Conservation (phyloP, 768 basidiomycete genomes). For the Panellus pusillus region DNA sequence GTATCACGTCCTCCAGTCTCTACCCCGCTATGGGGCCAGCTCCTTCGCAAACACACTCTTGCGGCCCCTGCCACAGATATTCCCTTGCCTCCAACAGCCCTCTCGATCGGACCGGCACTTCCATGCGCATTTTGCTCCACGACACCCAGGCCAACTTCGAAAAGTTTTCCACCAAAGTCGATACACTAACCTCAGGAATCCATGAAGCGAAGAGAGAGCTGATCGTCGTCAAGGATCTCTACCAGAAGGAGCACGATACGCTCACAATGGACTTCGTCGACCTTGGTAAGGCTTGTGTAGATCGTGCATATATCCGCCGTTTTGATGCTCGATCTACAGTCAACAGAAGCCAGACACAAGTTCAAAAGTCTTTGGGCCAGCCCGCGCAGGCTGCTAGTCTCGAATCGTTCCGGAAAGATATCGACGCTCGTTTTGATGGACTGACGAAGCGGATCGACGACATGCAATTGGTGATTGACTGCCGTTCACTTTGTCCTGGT, state of each 20-base stretch:
- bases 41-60: slow-evolving; percentile 46
- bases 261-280: slow-evolving; percentile 56
- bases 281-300: slow-evolving; percentile 43
- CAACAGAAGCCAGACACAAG: slow-evolving; percentile 60
- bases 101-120: slow-evolving; percentile 64
- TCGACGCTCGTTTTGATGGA: slow-evolving; percentile 43
- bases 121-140: slow-evolving; percentile 70
- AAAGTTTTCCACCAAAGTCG: slow-evolving; percentile 59
- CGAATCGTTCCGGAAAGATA: slow-evolving; percentile 40
- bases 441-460: slow-evolving; percentile 58
- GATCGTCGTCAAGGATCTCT: slow-evolving; percentile 51
- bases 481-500: not conserved
- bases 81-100: slow-evolving; percentile 44
- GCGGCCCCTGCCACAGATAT: slow-evolving; percentile 24
- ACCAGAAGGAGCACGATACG: slow-evolving; percentile 59
- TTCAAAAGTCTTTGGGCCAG: slow-evolving; percentile 56
- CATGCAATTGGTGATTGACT: slow-evolving; percentile 46
- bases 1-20: slow-evolving; percentile 29
- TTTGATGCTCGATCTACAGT: slow-evolving; percentile 39
- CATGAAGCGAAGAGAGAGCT: slow-evolving; percentile 57
- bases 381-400: slow-evolving; percentile 51
- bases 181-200: slow-evolving; percentile 48
- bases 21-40: slow-evolving; percentile 55
- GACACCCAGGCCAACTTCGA: slow-evolving; percentile 75
- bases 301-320: slow-evolving; percentile 15